A percentile compares a stretch with the other conserved stretches of the same genome.
phyloP scores from a whole-genome alignment of 2,329 filamentous ascomycete genomes.

The Mycocentrospora acerina region DNA sequence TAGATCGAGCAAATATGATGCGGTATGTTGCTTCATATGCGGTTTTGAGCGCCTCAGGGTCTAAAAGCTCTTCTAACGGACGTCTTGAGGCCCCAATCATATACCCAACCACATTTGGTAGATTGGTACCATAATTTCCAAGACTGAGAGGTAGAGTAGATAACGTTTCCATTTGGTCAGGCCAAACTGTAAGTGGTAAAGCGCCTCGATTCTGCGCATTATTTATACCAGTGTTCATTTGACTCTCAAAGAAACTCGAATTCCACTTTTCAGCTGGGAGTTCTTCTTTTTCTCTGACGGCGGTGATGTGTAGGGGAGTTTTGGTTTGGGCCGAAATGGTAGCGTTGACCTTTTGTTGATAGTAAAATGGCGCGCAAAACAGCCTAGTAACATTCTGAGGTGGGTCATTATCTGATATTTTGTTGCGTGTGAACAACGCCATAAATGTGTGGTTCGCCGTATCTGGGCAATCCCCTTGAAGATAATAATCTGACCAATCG shows the following conservation, averaged over 20 bases:
- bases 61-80: slow-evolving; percentile 36
- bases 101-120: slow-evolving; percentile 41
- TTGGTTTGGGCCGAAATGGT: slow-evolving; percentile 32
- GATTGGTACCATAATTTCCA: not conserved
- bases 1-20: slow-evolving; percentile 44
- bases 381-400: slow-evolving; percentile 19
- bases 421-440: slow-evolving; percentile 15
- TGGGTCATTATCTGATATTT: slow-evolving; percentile 11
- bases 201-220: slow-evolving; percentile 4
- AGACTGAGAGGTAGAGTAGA: slow-evolving; percentile 12
- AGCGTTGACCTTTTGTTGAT: slow-evolving; percentile 47
- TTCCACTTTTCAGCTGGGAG: slow-evolving; percentile 40
- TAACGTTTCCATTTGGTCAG: slow-evolving; percentile 12
- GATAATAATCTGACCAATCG: slow-evolving; percentile 35
- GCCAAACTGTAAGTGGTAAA: slow-evolving; percentile 8
- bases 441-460: slow-evolving; percentile 39
- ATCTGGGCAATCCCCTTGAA: slow-evolving; percentile 32
- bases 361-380: slow-evolving; percentile 42
- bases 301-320: slow-evolving; percentile 9
- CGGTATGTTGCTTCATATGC: slow-evolving; percentile 47
- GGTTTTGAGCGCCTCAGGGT: slow-evolving; percentile 30
- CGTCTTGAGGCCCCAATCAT: slow-evolving; percentile 32
- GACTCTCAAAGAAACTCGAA: slow-evolving; percentile 41
- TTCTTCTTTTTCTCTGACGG: slow-evolving; percentile 20
- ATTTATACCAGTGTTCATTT: slow-evolving; percentile 7